These are phyloP conservation scores for Cladorrhinum samala DNA, from an alignment of 495 filamentous ascomycete genomes.

Conservation along the genomic window DNA sequence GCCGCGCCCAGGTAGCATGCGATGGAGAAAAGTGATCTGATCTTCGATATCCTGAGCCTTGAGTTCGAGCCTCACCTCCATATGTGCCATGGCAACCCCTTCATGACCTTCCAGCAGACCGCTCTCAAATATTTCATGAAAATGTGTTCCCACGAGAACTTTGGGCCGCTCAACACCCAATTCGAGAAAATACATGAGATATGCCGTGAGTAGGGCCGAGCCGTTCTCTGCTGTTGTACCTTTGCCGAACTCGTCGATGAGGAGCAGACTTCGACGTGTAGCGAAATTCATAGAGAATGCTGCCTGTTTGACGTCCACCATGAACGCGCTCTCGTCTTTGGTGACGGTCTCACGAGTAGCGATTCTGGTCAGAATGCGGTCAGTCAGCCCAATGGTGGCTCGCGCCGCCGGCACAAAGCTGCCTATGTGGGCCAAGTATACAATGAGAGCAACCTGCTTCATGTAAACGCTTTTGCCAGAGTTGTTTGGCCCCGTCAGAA, in stretches of 20 bases:
- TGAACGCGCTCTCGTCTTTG: constrained; percentile 82
- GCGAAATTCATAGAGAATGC: constrained; percentile 70
- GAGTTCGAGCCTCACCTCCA: constrained; percentile 74
- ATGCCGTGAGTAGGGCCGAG: constrained; percentile 76
- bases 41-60: constrained; percentile 54
- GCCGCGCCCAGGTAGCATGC: constrained; percentile 62
- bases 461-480: constrained; percentile 96
- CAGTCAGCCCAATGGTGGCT: constrained; percentile 80
- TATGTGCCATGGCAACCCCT: constrained; percentile 66
- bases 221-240: constrained; percentile 81
- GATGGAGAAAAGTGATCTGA: constrained; percentile 86
- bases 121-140: constrained; percentile 86
- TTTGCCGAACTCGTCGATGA: constrained; percentile 96
- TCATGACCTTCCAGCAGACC: constrained; percentile 56
- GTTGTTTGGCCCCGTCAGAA: constrained; percentile 91
- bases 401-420: constrained; percentile 79
- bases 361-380: constrained; percentile 87
- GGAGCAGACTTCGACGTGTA: constrained; percentile 68
- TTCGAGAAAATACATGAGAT: constrained; percentile 68
- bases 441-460: constrained; percentile 90
- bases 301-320: constrained; percentile 87
- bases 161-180: constrained; percentile 61
- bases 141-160: constrained; percentile 85
- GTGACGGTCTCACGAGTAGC: constrained; percentile 83
- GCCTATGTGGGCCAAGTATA: constrained; percentile 89